These are phyloP conservation scores for Wickerhamiella brachini DNA, from an alignment of 805 yeast species.

Conservation along the genomic window DNA sequence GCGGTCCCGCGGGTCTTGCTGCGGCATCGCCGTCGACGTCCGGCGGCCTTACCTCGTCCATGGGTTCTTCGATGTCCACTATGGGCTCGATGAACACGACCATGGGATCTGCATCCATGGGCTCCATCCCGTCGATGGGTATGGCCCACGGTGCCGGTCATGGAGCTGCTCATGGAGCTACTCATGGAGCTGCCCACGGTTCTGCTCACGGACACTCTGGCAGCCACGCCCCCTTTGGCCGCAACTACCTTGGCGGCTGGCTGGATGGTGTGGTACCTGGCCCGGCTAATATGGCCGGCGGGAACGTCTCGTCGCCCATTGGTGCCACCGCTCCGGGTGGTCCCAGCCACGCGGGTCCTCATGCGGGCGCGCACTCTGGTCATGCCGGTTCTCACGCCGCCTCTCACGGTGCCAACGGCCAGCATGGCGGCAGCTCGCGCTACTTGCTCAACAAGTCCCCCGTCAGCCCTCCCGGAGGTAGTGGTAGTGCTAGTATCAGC, in stretches of 20 bases:
- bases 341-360: neutral
- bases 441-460: neutral
- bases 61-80: neutral
- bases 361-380: neutral
- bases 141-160: too few relatives aligned
- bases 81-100: neutral
- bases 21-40: neutral
- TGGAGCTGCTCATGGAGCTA: neutral
- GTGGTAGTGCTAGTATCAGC: neutral
- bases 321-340: neutral
- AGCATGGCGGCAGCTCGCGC: neutral
- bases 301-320: neutral
- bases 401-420: neutral
- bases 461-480: neutral
- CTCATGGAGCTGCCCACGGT: neutral
- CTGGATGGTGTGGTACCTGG: slow-evolving; percentile 1
- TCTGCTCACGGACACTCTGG: neutral
- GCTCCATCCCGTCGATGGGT: neutral
- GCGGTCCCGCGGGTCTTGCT: neutral
- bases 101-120: neutral
- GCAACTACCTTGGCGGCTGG: slow-evolving; percentile 1
- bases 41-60: neutral
- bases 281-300: neutral
- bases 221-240: neutral
- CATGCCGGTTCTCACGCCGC: too few relatives aligned